phyloP scores from a whole-genome alignment of 2,329 filamentous ascomycete genomes.

The Aspergillus calidoustus region DNA sequence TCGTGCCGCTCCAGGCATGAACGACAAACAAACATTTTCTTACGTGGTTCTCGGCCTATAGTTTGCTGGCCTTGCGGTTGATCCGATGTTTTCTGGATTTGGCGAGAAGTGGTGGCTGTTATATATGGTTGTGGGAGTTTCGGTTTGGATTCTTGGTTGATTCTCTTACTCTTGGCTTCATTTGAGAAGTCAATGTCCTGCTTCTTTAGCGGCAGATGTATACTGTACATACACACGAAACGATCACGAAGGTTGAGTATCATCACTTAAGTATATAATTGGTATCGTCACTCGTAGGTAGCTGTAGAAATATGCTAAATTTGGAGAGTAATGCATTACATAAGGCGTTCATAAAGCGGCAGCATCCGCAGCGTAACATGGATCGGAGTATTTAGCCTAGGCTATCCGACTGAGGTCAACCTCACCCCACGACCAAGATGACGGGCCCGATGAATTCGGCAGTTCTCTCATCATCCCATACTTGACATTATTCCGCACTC shows the following conservation, averaged over 20 bases:
- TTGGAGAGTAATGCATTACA: neutral
- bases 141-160: neutral
- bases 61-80: neutral
- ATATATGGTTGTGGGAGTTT: slow-evolving; percentile 1
- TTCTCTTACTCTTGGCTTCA: slow-evolving; percentile 2
- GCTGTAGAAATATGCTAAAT: neutral
- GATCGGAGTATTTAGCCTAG: neutral
- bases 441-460: neutral
- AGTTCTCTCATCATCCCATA: neutral
- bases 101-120: neutral
- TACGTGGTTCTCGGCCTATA: neutral
- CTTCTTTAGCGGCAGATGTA: slow-evolving; percentile 5
- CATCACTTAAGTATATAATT: neutral
- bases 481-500: neutral
- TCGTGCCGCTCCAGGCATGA: neutral
- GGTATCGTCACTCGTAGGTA: neutral
- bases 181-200: slow-evolving; percentile 1
- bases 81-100: neutral
- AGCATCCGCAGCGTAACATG: neutral
- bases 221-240: slow-evolving; percentile 4
- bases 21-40: neutral
- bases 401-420: neutral
- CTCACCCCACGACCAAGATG: neutral
- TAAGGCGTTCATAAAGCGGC: neutral
- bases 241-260: neutral